These are phyloP conservation scores for Pleurotus salmoneostramineus DNA, from an alignment of 768 basidiomycete genomes.

Conservation along the genomic window DNA sequence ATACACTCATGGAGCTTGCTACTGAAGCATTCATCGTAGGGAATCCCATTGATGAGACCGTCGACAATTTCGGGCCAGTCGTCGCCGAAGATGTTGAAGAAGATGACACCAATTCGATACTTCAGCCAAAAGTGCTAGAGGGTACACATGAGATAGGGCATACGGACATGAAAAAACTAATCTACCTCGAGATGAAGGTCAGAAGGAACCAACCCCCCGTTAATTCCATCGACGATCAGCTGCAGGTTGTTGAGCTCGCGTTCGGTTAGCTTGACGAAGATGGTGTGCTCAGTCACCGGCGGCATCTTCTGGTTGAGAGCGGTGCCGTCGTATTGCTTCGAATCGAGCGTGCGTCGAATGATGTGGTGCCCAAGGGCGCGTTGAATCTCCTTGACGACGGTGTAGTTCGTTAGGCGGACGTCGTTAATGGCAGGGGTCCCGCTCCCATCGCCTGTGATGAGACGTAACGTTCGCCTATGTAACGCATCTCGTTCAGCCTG, in stretches of 20 bases:
- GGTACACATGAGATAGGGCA: too few relatives aligned
- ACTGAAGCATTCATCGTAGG: background rate
- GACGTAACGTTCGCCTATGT: background rate
- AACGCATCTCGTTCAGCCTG: background rate
- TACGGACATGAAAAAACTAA: too few relatives aligned
- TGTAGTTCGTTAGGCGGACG: background rate
- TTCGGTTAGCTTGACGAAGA: background rate
- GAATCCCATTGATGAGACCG: background rate
- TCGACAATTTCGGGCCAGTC: background rate
- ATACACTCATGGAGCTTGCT: background rate
- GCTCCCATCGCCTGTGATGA: background rate
- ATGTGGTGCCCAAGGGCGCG: background rate
- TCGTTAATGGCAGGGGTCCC: background rate
- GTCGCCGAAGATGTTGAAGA: background rate
- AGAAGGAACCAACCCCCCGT: background rate
- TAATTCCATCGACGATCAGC: background rate
- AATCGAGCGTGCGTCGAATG: constrained; percentile 3
- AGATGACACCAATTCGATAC: background rate
- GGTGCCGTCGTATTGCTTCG: background rate
- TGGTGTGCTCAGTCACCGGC: background rate
- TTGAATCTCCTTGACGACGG: background rate
- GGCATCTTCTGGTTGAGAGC: background rate
- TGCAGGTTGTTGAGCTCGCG: constrained; percentile 2
- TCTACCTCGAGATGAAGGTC: background rate
- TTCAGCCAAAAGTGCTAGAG: background rate